Conservation (phyloP, 129 eudicot genomes). For the Smallanthus sonchifolius region DNA sequence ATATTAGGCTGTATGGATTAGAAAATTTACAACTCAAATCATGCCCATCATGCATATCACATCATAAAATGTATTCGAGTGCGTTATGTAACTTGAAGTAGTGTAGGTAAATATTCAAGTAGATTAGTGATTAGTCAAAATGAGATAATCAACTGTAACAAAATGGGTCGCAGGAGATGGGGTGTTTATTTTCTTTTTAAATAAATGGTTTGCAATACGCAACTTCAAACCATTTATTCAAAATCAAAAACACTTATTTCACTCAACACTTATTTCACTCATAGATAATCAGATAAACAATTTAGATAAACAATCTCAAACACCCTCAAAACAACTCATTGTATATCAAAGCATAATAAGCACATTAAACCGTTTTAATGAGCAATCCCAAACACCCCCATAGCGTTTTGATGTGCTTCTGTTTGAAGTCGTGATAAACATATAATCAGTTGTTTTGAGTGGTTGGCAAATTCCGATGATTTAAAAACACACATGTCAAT, state of each 20-base stretch:
- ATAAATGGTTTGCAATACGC: neutral
- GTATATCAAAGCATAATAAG: neutral
- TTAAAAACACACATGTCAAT: neutral
- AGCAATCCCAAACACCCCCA: too few relatives aligned
- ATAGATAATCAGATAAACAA: neutral
- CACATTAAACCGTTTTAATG: too few relatives aligned
- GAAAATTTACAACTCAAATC: neutral
- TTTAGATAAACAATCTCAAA: neutral
- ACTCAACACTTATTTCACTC: neutral
- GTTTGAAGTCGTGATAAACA: neutral
- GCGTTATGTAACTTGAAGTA: neutral
- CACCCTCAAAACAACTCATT: neutral
- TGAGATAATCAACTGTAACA: neutral
- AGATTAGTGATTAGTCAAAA: neutral
- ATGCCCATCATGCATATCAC: neutral
- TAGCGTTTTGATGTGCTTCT: neutral
- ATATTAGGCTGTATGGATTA: constrained; percentile 7
- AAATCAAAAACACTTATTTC: neutral
- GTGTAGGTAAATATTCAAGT: neutral
- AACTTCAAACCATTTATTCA: neutral
- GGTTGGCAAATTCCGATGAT: neutral
- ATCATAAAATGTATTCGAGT: neutral
- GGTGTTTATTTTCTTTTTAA: neutral
- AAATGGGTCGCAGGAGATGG: neutral
- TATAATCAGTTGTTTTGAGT: neutral